phyloP scores from a whole-genome alignment of 345 rosid genomes.

The Aquilaria yunnanensis region DNA sequence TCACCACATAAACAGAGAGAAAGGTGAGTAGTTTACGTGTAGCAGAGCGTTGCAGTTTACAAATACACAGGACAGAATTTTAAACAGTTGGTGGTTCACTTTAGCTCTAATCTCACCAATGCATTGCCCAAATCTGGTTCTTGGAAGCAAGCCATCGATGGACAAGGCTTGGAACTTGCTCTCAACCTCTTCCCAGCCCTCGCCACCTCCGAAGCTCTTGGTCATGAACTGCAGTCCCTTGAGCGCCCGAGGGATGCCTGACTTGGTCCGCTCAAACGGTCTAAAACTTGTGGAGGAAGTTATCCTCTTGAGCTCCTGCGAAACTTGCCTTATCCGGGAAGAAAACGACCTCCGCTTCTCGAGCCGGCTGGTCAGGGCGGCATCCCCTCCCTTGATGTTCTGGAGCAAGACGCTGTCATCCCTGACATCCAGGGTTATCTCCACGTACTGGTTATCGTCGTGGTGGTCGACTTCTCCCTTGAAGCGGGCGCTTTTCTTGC shows the following conservation, averaged over 20 bases:
- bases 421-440: conserved; percentile 47
- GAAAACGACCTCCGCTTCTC: conserved; percentile 38
- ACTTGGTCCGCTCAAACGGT: conserved; percentile 44
- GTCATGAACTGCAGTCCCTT: conserved; percentile 59
- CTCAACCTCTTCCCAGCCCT: conserved; percentile 61
- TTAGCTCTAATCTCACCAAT: conserved; percentile 35
- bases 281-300: conserved; percentile 33
- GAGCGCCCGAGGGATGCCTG: conserved; percentile 67
- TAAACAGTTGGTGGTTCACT: no score
- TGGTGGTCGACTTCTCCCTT: conserved; percentile 7
- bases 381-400: conserved; percentile 37
- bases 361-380: conserved; percentile 31
- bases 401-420: conserved; percentile 50
- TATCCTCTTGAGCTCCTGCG: conserved; percentile 50
- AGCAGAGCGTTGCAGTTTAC: no score
- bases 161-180: conserved; percentile 46
- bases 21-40: no score
- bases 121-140: conserved; percentile 60
- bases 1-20: no score
- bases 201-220: conserved; percentile 27
- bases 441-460: conserved; percentile 29
- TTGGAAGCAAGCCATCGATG: conserved; percentile 44
- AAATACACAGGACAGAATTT: no score
- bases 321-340: conserved; percentile 38
- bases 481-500: conserved; percentile 39